phyloP scores from a whole-genome alignment of 129 eudicot species.

The Helianthus tuberosus region DNA sequence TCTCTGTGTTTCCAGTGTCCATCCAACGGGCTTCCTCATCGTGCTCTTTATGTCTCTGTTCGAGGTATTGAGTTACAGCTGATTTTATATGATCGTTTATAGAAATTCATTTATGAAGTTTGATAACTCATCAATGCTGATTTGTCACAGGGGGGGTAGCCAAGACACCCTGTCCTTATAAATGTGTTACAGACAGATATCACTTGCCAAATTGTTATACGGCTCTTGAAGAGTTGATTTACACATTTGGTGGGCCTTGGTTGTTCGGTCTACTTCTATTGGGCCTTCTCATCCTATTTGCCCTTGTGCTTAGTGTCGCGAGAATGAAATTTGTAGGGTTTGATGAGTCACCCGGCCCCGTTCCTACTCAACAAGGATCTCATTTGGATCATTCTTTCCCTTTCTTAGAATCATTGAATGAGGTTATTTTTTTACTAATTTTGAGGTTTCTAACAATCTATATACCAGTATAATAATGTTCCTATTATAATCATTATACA shows the following conservation, averaged over 20 bases:
- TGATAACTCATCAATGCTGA: background rate
- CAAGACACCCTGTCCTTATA: slow-evolving; percentile 87
- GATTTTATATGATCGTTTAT: background rate
- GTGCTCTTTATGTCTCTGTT: slow-evolving; percentile 63
- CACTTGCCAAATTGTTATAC: slow-evolving; percentile 96
- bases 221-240: slow-evolving; percentile 88
- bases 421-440: slow-evolving; percentile 46
- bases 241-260: slow-evolving; percentile 99
- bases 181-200: slow-evolving; percentile 82
- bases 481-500: background rate
- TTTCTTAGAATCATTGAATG: slow-evolving; percentile 91
- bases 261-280: slow-evolving; percentile 75
- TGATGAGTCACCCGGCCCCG: slow-evolving; percentile 85
- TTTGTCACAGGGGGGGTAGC: slow-evolving; percentile 75
- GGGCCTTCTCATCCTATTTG: slow-evolving; percentile 78
- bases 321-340: slow-evolving; percentile 88
- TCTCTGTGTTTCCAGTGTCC: slow-evolving; percentile 80
- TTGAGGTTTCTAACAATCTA: background rate
- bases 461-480: background rate
- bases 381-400: slow-evolving; percentile 97
- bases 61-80: slow-evolving; percentile 64
- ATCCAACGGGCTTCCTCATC: slow-evolving; percentile 77
- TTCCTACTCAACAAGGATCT: slow-evolving; percentile 82
- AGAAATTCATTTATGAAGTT: background rate
- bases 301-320: slow-evolving; percentile 92